phyloP scores from a whole-genome alignment of 768 basidiomycete genomes.

The Amanita pseudoporphyria region DNA sequence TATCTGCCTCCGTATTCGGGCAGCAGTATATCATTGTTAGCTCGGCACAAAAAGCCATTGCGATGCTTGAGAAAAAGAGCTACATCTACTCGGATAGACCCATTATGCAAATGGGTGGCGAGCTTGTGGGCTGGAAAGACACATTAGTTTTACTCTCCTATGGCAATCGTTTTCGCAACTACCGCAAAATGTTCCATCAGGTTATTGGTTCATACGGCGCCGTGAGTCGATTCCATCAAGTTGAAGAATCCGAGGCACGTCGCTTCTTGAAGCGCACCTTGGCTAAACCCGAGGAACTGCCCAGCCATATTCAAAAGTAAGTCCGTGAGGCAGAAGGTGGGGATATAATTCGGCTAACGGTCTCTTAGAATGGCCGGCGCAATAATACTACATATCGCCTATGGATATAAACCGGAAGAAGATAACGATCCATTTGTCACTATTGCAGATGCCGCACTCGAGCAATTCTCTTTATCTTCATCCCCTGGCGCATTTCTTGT shows the following conservation, averaged over 20 bases:
- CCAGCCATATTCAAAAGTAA: conserved; percentile 27
- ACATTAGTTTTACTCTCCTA: conserved; percentile 26
- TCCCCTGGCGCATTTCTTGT: conserved; percentile 23
- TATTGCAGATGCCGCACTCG: conserved; percentile 17
- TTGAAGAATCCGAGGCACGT: conserved; percentile 30
- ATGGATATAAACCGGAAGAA: conserved; percentile 21
- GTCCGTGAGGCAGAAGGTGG: conserved; percentile 7
- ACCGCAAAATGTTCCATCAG: conserved; percentile 31
- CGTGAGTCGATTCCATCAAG: conserved; percentile 27
- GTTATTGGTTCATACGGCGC: conserved; percentile 27
- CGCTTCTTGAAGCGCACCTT: conserved; percentile 30
- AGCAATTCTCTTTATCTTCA: conserved; percentile 15
- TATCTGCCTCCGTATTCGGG: conserved; percentile 1
- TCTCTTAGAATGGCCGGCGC: conserved; percentile 1
- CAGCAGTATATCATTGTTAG: conserved; percentile 32
- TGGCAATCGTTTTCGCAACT: conserved; percentile 30
- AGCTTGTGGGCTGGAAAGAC: conserved; percentile 32
- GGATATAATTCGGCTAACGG: neutral
- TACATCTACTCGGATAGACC: conserved; percentile 49
- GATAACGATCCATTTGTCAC: conserved; percentile 22
- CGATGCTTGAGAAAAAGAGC: conserved; percentile 45
- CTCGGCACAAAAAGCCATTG: conserved; percentile 26
- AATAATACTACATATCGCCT: conserved; percentile 20
- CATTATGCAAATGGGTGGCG: conserved; percentile 30
- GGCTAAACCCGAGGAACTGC: conserved; percentile 23